Percentiles rank a stretch among this genome's conserved stretches.
Evolutionary conservation across 2,329 filamentous ascomycete species (phyloP).

Genomic region (Didymella sp.): DNA sequence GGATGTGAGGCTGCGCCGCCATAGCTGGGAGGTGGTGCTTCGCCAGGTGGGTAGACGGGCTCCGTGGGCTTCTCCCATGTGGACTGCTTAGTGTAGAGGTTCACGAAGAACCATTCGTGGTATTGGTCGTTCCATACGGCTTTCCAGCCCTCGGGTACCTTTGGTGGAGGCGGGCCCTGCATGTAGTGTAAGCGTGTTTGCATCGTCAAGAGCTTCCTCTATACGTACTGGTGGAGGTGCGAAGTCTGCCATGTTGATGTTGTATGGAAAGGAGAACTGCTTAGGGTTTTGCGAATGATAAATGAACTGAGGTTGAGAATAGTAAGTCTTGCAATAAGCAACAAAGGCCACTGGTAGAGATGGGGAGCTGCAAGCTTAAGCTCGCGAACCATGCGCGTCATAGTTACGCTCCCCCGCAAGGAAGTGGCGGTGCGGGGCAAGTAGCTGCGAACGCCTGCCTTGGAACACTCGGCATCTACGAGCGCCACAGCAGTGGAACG

Average conservation of each 20-base stretch:
- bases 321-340: not conserved
- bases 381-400: conserved; percentile 25
- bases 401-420: conserved; percentile 21
- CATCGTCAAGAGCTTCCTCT: conserved; percentile 1
- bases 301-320: not conserved
- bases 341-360: not conserved
- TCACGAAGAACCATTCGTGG: conserved; percentile 93
- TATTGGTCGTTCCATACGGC: conserved; percentile 86
- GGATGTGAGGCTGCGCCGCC: conserved; percentile 44
- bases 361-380: conserved; percentile 4
- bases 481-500: too few species aligned
- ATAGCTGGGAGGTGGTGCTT: conserved; percentile 61
- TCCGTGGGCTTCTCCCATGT: conserved; percentile 86
- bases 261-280: not conserved
- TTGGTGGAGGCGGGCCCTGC: conserved; percentile 63
- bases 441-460: conserved; percentile 13
- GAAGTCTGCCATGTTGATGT: conserved; percentile 44
- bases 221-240: conserved; percentile 45
- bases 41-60: conserved; percentile 64
- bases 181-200: conserved; percentile 15
- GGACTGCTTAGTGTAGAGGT: conserved; percentile 84
- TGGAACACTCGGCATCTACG: conserved; percentile 6
- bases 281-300: not conserved
- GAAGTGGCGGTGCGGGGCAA: conserved; percentile 8
- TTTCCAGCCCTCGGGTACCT: conserved; percentile 80